Conservation (phyloP, 1,284 basidiomycete species). For the Tilletia caries region DNA sequence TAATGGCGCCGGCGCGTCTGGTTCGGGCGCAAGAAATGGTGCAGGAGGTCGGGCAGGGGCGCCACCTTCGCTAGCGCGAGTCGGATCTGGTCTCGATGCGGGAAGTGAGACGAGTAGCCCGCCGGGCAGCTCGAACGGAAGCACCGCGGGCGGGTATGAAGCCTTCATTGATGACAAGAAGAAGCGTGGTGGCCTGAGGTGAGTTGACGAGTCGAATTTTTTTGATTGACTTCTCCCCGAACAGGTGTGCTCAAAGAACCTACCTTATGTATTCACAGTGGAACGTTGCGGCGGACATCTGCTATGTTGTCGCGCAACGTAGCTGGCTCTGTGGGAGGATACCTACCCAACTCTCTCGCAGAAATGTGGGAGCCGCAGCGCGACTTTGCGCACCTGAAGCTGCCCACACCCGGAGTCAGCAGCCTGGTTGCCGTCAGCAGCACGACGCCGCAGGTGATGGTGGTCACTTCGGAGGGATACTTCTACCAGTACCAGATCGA, state of each 20-base stretch:
- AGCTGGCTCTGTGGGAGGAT: constrained; percentile 70
- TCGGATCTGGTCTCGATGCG: constrained; percentile 12
- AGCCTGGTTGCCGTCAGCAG: constrained; percentile 58
- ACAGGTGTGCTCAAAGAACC: too few species aligned
- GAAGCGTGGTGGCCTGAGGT: constrained; percentile 17
- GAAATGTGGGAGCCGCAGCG: constrained; percentile 96
- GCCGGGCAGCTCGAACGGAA: constrained; percentile 9
- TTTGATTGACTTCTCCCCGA: neutral
- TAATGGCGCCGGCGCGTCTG: neutral
- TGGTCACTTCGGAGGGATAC: constrained; percentile 88
- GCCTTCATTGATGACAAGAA: constrained; percentile 15
- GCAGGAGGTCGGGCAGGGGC: constrained; percentile 13
- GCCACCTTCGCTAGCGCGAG: constrained; percentile 19
- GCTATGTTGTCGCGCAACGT: constrained; percentile 53
- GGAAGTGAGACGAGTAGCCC: constrained; percentile 22
- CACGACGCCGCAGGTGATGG: constrained; percentile 94
- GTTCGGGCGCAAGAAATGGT: neutral
- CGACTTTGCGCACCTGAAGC: constrained; percentile 86
- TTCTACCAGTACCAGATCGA: constrained; percentile 96
- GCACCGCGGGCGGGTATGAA: constrained; percentile 12
- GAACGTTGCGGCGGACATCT: constrained; percentile 68
- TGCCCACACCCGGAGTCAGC: constrained; percentile 71
- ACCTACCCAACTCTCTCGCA: constrained; percentile 82
- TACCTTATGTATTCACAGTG: constrained; percentile 57
- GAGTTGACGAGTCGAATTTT: constrained; percentile 35